phyloP scores from a whole-genome alignment of 1,139 yeast genomes.

The Saccharomyces hybrid region DNA sequence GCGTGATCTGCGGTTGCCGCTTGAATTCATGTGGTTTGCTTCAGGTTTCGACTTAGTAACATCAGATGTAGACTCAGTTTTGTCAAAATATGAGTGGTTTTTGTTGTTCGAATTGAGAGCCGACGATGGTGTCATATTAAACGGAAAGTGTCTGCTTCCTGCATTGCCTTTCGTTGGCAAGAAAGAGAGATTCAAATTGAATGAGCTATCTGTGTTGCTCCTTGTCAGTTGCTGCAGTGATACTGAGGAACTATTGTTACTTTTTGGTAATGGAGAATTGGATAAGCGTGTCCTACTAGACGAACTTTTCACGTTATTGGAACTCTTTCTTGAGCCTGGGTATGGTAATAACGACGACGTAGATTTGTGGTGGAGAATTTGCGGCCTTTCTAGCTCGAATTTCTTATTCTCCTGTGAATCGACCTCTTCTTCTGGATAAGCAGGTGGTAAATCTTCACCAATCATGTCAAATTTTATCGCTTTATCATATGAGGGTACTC shows the following conservation, averaged over 20 bases:
- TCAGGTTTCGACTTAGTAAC: neutral
- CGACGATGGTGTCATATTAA: conserved; percentile 23
- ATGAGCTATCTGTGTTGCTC: conserved; percentile 10
- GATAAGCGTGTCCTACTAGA: neutral
- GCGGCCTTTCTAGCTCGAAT: conserved; percentile 16
- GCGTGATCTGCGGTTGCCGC: conserved; percentile 9
- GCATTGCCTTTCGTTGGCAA: conserved; percentile 14
- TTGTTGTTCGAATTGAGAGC: conserved; percentile 4
- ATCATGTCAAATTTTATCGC: conserved; percentile 51
- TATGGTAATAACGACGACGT: conserved; percentile 14
- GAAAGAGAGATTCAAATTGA: conserved; percentile 7
- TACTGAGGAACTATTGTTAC: conserved; percentile 20
- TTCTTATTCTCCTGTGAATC: conserved; percentile 5
- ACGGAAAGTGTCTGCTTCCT: conserved; percentile 21
- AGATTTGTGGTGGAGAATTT: conserved; percentile 16
- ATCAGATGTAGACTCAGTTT: neutral
- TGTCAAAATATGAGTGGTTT: neutral
- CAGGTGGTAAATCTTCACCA: conserved; percentile 53
- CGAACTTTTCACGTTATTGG: conserved; percentile 14
- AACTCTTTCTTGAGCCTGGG: conserved; percentile 9
- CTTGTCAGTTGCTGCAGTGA: conserved; percentile 16
- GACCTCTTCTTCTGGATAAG: conserved; percentile 37
- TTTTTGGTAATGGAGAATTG: conserved; percentile 3
- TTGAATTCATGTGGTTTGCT: conserved; percentile 4
- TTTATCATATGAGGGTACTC: conserved; percentile 77